Percentiles rank a stretch among this genome's conserved stretches.
Evolutionary conservation across 495 filamentous ascomycete genomes (phyloP).

Genomic region (Daldinia concentrica): DNA sequence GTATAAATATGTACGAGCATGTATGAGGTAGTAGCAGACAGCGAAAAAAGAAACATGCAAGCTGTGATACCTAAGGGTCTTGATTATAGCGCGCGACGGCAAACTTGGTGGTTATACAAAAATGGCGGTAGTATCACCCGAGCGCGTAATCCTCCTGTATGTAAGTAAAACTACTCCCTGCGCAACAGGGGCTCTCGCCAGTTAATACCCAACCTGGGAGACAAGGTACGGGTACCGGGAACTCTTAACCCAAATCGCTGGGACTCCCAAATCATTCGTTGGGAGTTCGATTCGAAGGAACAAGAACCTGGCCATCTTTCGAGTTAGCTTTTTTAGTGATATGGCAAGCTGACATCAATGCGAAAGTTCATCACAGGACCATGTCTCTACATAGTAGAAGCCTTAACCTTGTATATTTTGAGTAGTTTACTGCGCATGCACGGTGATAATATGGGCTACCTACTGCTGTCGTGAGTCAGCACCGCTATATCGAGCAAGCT

Average conservation of each 20-base stretch:
- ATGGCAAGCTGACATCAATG: constrained; percentile 27
- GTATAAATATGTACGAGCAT: neutral
- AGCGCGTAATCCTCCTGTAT: constrained; percentile 34
- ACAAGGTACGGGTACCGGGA: constrained; percentile 14
- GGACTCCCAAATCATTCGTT: constrained; percentile 35
- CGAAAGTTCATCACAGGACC: constrained; percentile 32
- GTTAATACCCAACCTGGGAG: constrained; percentile 35
- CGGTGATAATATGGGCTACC: neutral
- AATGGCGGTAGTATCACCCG: constrained; percentile 27
- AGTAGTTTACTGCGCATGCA: neutral
- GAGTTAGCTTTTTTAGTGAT: constrained; percentile 20
- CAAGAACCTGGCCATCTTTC: constrained; percentile 25
- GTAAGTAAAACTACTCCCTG: constrained; percentile 4
- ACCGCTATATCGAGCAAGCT: constrained; percentile 21
- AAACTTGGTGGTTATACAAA: constrained; percentile 20
- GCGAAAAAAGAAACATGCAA: constrained; percentile 15
- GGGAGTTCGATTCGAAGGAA: constrained; percentile 36
- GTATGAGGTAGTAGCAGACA: neutral
- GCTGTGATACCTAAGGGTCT: constrained; percentile 4
- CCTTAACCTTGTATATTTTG: constrained; percentile 4
- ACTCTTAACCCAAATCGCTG: constrained; percentile 25
- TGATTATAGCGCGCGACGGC: constrained; percentile 21
- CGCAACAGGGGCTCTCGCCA: constrained; percentile 33
- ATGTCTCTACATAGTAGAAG: constrained; percentile 9
- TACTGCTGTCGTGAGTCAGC: constrained; percentile 31